Evolutionary conservation across 495 filamentous ascomycete genomes (phyloP), one percentile per base, ranked within the genome.

Genomic region (Daldinia concentrica): DNA sequence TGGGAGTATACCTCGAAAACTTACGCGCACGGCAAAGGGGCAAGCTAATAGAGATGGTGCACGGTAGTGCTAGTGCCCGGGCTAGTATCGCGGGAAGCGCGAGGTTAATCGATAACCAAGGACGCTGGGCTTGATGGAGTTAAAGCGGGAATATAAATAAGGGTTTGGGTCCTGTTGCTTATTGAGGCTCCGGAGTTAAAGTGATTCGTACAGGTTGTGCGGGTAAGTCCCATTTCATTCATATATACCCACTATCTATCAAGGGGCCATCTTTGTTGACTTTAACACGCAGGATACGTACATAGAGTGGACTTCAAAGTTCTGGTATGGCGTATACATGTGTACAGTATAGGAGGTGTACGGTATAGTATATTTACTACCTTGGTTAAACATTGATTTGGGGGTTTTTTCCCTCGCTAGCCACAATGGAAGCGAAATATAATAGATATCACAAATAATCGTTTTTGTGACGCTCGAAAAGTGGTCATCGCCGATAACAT

Each of bases 11-110:
- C 74, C 82, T 97, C 4, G 89, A 89, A 55, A 84, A 83, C 5
- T 87, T 93, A 19, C 84, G 94, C 58, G 87, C 91, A 74, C 85
- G 84, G 63, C 94, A 97, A 82, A 96, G 94, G 82, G 85, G 87
- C 30, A 94, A 91, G 81, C 79, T 94, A 70, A 87, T 97, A 87
- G 91, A 94, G 82, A 86, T 90, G 81, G 78, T 94, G 2, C 94
- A 91, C 80, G 91, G 91, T 1, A 82, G 86, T 14, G 86, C 85
- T 26, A 79, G 82, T 11, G 24, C 32, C 19, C 63, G 72, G 19
- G 50, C 52, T 5, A 54, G 67, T 6, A 58, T 67, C 24, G 4
- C 50, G 1, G 66, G 71, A 19, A 62, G 39, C 4, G 57, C 61
- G 26, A 69, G 56, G 52, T 19, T 66, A 19, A 66, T 73, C 45